Evolutionary conservation across 2,329 filamentous ascomycete species (phyloP).

Genomic region (Lomentospora prolificans): DNA sequence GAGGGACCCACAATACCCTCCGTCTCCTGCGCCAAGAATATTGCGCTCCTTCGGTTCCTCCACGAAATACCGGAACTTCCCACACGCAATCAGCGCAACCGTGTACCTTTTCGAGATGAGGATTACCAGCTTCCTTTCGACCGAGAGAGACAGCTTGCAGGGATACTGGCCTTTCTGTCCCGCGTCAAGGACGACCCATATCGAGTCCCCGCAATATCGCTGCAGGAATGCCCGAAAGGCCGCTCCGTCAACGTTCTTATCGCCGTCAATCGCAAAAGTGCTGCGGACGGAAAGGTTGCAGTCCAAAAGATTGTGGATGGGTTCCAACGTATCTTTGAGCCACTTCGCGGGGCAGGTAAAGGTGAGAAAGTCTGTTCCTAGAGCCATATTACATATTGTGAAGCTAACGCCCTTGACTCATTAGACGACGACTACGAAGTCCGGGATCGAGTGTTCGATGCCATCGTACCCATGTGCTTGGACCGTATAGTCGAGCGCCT

Average conservation of each 20-base stretch:
- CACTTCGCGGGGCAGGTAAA: neutral
- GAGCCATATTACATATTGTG: neutral
- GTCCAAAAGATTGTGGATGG: neutral
- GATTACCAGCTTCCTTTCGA: constrained; percentile 21
- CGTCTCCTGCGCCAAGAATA: no score
- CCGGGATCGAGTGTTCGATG: constrained; percentile 14
- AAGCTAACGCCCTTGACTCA: neutral
- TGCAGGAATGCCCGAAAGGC: constrained; percentile 16
- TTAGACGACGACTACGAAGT: neutral
- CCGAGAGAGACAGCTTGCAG: constrained; percentile 20
- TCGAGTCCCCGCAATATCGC: constrained; percentile 24
- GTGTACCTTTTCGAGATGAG: constrained; percentile 1
- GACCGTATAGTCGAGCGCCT: constrained; percentile 19
- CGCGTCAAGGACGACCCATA: constrained; percentile 18
- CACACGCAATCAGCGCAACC: constrained; percentile 11
- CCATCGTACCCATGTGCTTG: constrained; percentile 22
- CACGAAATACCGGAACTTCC: constrained; percentile 17
- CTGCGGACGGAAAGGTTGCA: neutral
- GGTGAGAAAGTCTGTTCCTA: neutral
- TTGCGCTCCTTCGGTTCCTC: constrained; percentile 18
- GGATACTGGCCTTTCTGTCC: constrained; percentile 23
- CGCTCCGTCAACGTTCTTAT: neutral
- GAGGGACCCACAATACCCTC: no score
- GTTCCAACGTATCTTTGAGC: neutral
- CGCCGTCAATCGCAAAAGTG: neutral